Conservation (phyloP, 2,329 filamentous ascomycete species). For the Neonectria hederae region DNA sequence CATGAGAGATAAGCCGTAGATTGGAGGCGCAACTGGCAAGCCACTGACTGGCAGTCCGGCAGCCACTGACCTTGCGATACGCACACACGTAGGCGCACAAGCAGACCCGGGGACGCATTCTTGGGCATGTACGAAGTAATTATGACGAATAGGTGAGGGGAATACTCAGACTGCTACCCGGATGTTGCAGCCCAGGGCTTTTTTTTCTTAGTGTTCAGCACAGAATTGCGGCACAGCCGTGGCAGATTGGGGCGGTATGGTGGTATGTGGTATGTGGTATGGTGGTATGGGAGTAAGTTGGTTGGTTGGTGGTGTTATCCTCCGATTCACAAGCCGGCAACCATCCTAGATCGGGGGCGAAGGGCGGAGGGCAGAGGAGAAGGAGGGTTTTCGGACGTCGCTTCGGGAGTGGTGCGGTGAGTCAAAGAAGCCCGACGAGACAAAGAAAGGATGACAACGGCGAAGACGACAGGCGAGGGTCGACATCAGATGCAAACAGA, state of each 20-base stretch:
- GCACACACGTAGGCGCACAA: neutral
- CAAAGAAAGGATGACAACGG: neutral
- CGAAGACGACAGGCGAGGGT: neutral
- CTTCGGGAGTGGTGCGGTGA: no score
- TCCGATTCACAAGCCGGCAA: slow-evolving; percentile 24
- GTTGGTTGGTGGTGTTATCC: slow-evolving; percentile 16
- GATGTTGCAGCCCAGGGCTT: slow-evolving; percentile 5
- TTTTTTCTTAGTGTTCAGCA: neutral
- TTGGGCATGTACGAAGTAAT: slow-evolving; percentile 10
- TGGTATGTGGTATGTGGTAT: neutral
- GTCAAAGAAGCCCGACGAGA: neutral
- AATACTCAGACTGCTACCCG: neutral
- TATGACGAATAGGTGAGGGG: slow-evolving; percentile 18
- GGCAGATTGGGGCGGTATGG: neutral
- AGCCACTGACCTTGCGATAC: slow-evolving; percentile 5
- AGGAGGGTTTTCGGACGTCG: no score
- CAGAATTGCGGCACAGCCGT: neutral
- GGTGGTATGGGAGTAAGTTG: slow-evolving; percentile 1
- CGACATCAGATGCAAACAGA: neutral
- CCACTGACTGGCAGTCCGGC: neutral
- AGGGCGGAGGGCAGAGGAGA: no score
- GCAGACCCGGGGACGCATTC: neutral
- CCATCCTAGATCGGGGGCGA: no score
- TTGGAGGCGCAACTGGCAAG: slow-evolving; percentile 5
- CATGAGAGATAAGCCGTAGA: slow-evolving; percentile 22